Base-by-base conservation (phyloP, 306 rosid species). In the Cucurbita argyrosperma region DNA sequence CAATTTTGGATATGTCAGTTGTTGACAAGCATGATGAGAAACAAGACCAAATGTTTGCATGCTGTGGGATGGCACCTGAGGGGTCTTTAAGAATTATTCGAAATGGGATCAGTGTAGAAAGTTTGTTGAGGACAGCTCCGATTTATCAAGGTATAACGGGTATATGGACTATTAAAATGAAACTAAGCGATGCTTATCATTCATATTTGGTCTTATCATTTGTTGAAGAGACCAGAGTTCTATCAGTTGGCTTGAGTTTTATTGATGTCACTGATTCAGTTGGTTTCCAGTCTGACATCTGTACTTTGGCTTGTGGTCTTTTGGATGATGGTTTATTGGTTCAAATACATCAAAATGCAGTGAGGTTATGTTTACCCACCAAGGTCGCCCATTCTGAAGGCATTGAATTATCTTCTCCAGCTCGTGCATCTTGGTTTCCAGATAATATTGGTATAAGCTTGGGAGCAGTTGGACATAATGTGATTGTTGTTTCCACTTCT, bases 201-300 rank as follows among this genome's bases (percentile, higher is more conserved):
- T 89, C 98, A 68, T 90, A 90, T 81, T 86, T 93, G 77, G 97
- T 93, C 70, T 82, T 89, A 72, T 90, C 98, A 15, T 93, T 93
- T 83, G 96, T 93, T 78, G 98, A 87, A 81, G 97, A 90, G 86
- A 93, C 98, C 76, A 88, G 98, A 84, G 85, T 93, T 75, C 82
- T 93, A 70, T 87, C 98, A 37, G 96, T 93, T 86, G 97, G 98
- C 72, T 80, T 90, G 85, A 90, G 96, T 84, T 93, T 93, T 85
- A 85, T 87, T 74, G 98, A 93, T 62, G 96, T 93, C 81, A 93
- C 97, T 10, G 97, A 93, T 86, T 89, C 90, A 42, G 90, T 93
- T 83, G 98, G 98, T 83, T 93, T 93, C 88, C 86, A 84, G 79
- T 89, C 97, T 76, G 85, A 90, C 78, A 93, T 89, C 52, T 86